These are phyloP conservation scores for Ruellia speciosa DNA, from an alignment of 305 asterid species.

Conservation along the genomic window DNA sequence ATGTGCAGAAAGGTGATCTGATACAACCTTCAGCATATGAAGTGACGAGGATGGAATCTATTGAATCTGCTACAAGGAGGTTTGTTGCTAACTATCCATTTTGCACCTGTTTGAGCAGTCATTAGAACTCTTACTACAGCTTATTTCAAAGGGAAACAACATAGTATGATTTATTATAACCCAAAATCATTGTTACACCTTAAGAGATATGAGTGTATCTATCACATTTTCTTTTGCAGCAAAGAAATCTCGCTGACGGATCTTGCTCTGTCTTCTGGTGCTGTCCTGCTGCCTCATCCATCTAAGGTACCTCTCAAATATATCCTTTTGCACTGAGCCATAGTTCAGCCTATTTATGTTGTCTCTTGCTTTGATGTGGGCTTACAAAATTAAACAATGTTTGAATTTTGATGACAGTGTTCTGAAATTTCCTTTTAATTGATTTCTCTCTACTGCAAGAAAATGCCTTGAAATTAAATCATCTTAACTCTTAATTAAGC, in stretches of 20 bases:
- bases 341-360: too few relatives aligned
- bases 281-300: conserved; percentile 71
- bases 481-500: too few relatives aligned
- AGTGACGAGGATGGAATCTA: conserved; percentile 24
- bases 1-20: conserved; percentile 28
- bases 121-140: neutral
- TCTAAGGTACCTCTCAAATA: conserved; percentile 47
- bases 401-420: too few relatives aligned
- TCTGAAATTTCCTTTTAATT: neutral
- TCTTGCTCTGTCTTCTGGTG: conserved; percentile 60
- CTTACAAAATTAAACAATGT: too few relatives aligned
- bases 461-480: too few relatives aligned
- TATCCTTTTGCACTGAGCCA: too few relatives aligned
- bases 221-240: conserved; percentile 33
- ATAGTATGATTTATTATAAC: neutral
- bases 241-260: conserved; percentile 30
- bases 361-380: too few relatives aligned
- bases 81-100: conserved; percentile 18
- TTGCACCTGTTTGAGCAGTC: too few relatives aligned
- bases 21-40: conserved; percentile 32
- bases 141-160: neutral
- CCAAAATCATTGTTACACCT: neutral
- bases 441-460: too few relatives aligned
- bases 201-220: neutral
- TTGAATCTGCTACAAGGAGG: conserved; percentile 32